Conservation (phyloP, 139 green algal species). For the Chlorella sp. region DNA sequence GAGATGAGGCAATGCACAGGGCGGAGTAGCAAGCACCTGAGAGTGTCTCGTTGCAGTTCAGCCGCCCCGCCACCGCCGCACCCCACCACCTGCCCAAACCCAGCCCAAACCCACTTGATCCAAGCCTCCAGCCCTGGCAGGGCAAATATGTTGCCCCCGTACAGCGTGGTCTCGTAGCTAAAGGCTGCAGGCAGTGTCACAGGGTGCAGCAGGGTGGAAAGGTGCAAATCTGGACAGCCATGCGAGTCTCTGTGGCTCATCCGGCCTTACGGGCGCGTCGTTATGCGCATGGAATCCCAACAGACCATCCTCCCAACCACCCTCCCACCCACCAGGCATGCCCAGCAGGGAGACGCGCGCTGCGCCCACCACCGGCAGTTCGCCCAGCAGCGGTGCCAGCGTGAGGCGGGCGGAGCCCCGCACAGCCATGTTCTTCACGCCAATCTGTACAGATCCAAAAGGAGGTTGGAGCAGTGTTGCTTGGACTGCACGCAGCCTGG, state of each 20-base stretch:
- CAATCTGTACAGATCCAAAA: neutral
- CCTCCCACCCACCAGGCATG: neutral
- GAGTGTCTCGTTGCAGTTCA: no score
- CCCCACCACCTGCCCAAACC: no score
- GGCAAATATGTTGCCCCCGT: constrained; percentile 16
- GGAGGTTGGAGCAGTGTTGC: no score
- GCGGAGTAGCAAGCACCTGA: no score
- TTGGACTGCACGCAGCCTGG: no score
- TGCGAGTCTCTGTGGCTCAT: no score
- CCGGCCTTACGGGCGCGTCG: no score
- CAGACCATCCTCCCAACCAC: no score
- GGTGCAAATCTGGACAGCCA: no score
- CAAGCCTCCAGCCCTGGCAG: constrained; percentile 24
- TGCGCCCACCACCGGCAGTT: constrained; percentile 24
- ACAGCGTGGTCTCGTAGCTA: neutral
- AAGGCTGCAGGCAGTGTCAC: neutral
- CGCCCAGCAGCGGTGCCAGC: constrained; percentile 6
- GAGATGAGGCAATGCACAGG: neutral
- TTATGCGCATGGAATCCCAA: no score
- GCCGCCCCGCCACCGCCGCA: no score
- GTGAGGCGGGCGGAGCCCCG: constrained; percentile 23
- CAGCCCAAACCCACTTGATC: neutral
- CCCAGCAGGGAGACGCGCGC: constrained; percentile 1
- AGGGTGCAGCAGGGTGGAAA: neutral
- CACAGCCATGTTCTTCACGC: constrained; percentile 3